Percentiles rank a stretch among this genome's conserved stretches.
Evolutionary conservation across 495 filamentous ascomycete genomes (phyloP).

Genomic region (Collariella sp.): DNA sequence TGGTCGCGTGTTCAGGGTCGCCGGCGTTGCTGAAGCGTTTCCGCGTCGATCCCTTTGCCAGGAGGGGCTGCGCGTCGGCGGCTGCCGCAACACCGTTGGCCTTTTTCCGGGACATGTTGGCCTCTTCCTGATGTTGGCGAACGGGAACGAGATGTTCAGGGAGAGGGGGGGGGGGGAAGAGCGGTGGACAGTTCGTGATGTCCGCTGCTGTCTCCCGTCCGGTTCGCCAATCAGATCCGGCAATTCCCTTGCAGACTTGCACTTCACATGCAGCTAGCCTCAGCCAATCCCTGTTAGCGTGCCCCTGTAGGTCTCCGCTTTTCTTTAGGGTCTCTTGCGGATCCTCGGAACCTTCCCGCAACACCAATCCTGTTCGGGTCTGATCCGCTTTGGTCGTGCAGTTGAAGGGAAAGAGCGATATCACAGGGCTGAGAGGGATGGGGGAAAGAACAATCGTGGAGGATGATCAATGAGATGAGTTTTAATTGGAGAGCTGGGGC

Average conservation of each 20-base stretch:
- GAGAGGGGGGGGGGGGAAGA: no score
- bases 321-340: neutral
- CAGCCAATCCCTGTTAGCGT: neutral
- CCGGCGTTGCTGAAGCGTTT: constrained; percentile 29
- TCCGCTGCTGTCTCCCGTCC: no score
- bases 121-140: neutral
- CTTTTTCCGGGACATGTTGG: constrained; percentile 18
- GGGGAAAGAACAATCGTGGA: no score
- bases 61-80: constrained; percentile 1
- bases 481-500: no score
- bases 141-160: neutral
- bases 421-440: no score
- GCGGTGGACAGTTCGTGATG: no score
- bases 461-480: no score
- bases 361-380: no score
- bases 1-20: constrained; percentile 19
- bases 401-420: no score
- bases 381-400: no score
- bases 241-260: neutral
- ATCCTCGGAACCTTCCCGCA: no score
- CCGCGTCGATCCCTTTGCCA: constrained; percentile 22
- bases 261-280: neutral
- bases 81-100: neutral
- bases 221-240: no score
- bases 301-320: neutral